A percentile compares a stretch with the other conserved stretches of the same genome.
Conservation (phyloP, 768 basidiomycete species). For the Hebeloma cylindrosporum region DNA sequence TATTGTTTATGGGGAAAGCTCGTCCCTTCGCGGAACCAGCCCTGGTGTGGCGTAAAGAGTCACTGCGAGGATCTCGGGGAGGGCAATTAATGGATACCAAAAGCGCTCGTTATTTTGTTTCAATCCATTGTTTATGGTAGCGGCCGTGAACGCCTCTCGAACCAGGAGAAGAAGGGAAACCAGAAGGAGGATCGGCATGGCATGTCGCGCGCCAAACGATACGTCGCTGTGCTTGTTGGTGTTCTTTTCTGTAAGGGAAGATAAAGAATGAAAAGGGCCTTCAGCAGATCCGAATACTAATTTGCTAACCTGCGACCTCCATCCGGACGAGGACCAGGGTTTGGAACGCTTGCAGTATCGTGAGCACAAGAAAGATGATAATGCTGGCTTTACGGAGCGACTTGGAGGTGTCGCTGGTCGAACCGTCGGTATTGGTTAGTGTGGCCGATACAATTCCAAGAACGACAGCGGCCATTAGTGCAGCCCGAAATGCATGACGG, state of each 20-base stretch:
- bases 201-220: slow-evolving; percentile 30
- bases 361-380: slow-evolving; percentile 38
- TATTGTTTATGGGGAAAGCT: neutral
- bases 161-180: slow-evolving; percentile 38
- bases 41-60: slow-evolving; percentile 33
- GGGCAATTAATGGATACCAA: slow-evolving; percentile 43
- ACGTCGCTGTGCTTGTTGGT: slow-evolving; percentile 5
- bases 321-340: slow-evolving; percentile 22
- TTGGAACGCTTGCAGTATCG: slow-evolving; percentile 32
- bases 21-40: slow-evolving; percentile 28
- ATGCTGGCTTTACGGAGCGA: slow-evolving; percentile 34
- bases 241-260: neutral
- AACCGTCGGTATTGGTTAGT: slow-evolving; percentile 5
- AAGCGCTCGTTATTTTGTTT: slow-evolving; percentile 33
- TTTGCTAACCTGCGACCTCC: slow-evolving; percentile 23
- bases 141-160: slow-evolving; percentile 37
- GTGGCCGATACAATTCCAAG: slow-evolving; percentile 36
- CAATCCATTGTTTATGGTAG: slow-evolving; percentile 27
- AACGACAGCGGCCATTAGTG: slow-evolving; percentile 29
- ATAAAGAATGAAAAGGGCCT: neutral
- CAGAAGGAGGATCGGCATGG: slow-evolving; percentile 29
- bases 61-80: slow-evolving; percentile 41
- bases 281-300: too few species aligned
- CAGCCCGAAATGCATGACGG: slow-evolving; percentile 31
- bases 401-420: slow-evolving; percentile 16